Base-by-base conservation (phyloP, 371 early-diverging fungal species). In the Mortierella sp. region DNA sequence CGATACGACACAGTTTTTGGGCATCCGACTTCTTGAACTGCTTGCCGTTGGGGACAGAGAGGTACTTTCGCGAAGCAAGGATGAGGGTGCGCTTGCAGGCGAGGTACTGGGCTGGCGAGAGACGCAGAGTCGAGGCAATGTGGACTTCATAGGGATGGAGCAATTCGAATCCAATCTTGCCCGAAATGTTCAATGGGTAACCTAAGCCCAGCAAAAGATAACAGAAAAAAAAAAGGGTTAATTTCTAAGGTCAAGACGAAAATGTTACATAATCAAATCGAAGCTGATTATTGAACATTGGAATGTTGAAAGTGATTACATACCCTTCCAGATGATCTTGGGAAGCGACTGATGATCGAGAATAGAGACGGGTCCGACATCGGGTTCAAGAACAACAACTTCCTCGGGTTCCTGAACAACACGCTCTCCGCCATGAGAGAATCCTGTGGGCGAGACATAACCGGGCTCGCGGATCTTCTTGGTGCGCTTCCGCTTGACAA, bases 21-120 rank as follows among this genome's bases (percentile, higher is more conserved):
- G 95, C 95, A 84, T 95, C 94, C 77, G 92, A 90, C 84, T 94
- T 95, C 46, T 92, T 87, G 83, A 95, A 94, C 29, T 88, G 81
- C 51, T 87, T 83, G 21, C 83, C 87, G 71, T 82, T 83, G 18
- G 73, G 78, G 24, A 43, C 75, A 14, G 87, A 71, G 41, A 71
- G 71, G 68, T 81, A 87, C 72, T 89, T 83, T 43, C 86, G 85
- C 12, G 92, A 92, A 32, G 92, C 93, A 68, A 88, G 76, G 54
- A 94, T 90, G 82, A 94, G 84, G 10, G 90, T 88, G n/a, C 87
- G 88, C 74, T 93, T 94, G 83, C 92, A 93, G 71, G 88, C 88
- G 14, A 95, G 77, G 75, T 94, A 95, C 81, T 94, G 94, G 49
- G 93, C 93, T 4, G 95, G 95, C 18, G 91, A 90, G 32, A 95